Evolutionary conservation across 2,329 filamentous ascomycete species (phyloP), one percentile per base, ranked within the genome.

Genomic region (Samsoniella hepiali): DNA sequence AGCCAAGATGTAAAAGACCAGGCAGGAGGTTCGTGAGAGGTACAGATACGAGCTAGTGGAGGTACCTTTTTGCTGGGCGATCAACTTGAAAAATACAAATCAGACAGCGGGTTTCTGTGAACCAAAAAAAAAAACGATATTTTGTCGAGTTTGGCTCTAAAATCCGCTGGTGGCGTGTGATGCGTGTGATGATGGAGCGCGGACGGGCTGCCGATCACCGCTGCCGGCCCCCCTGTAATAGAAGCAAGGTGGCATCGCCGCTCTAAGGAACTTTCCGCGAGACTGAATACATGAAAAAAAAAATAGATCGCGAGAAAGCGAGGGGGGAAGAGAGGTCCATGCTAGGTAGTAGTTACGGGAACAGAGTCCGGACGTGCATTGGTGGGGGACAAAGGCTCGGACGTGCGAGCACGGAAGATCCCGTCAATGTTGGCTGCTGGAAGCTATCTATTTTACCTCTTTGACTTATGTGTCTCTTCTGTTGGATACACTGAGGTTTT

Each of bases 211-310:
- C 22, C 42, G 31, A 58, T 58, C 55, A 58, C 31, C 11, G 29
- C 36, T 13, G 38, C 34, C 5, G 34, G 9, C 38, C 3, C 38
- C 38, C 38, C 38, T 38, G 34, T 38, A 9, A 40, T 40, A 40
- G 38, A 17, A 47, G 42, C 13, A 47, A 29, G n/a, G n/a, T 29
- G 22, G 56, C 44, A 32, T 58, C 56, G 56, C 56, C 56, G 56
- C 56, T 38, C 44, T 58, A 50, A 34, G 50, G 15, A 22, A n/a
- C 29, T 5, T 7, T 13, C 5, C 22, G 11, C 3, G n/a, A 27
- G 22, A 29, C 22, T 29, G 45, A 29, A 47, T 22, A 22, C 22
- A 47, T 3, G 9, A 38, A 38, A 38, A 38, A 38, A 27, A 17
- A 22, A 4, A 17, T 15, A n/a, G 5, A 22, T 22, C 42, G 42